These are phyloP conservation scores for Penicillium lividum DNA, from an alignment of 495 filamentous ascomycete species.

Conservation along the genomic window DNA sequence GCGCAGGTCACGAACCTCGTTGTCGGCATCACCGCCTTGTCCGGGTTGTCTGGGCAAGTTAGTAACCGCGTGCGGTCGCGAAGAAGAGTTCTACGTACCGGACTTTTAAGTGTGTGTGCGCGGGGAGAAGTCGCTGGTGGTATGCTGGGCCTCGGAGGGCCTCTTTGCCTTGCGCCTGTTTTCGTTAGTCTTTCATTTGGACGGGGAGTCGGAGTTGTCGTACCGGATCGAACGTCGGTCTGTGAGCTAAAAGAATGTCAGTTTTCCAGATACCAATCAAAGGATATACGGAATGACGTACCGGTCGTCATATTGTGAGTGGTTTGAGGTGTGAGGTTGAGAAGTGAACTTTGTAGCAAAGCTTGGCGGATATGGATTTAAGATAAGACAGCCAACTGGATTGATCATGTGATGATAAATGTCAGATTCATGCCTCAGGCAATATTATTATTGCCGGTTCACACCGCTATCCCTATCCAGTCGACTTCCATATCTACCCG, in stretches of 20 bases:
- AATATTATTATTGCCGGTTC: background rate
- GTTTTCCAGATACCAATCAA: constrained; percentile 4
- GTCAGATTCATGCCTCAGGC: too few species aligned
- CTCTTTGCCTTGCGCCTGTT: constrained; percentile 88
- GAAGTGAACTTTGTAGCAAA: background rate
- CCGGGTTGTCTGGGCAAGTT: constrained; percentile 66
- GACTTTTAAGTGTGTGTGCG: constrained; percentile 87
- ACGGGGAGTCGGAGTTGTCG: constrained; percentile 27
- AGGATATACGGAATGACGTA: constrained; percentile 17
- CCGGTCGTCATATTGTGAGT: constrained; percentile 65
- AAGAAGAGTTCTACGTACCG: constrained; percentile 47
- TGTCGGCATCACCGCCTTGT: constrained; percentile 83
- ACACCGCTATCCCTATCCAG: too few species aligned
- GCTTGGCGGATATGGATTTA: background rate
- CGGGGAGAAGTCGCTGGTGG: constrained; percentile 92
- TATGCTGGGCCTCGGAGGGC: constrained; percentile 91
- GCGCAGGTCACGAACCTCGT: constrained; percentile 74
- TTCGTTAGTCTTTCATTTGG: constrained; percentile 14
- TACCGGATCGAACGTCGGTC: constrained; percentile 94
- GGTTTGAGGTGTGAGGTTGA: background rate
- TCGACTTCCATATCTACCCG: too few species aligned
- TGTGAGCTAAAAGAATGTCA: constrained; percentile 56
- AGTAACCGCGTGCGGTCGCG: constrained; percentile 7
- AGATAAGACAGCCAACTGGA: background rate
- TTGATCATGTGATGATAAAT: background rate